Conservation (phyloP, 2,329 filamentous ascomycete species). For the Diaporthe eres region DNA sequence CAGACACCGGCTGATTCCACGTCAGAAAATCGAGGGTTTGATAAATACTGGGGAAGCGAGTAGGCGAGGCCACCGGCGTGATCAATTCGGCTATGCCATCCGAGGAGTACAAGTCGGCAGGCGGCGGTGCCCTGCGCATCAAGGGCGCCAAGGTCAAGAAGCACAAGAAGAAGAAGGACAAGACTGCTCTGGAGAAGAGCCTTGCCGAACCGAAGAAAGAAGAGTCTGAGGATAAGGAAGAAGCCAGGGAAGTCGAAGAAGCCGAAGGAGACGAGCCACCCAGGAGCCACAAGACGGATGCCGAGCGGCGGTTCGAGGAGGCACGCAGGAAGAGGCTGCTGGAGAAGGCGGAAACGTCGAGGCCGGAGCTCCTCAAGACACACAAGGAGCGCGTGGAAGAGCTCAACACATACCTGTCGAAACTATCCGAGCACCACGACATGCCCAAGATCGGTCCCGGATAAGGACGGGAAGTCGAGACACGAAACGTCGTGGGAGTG, state of each 20-base stretch:
- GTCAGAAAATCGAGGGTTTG: too few relatives aligned
- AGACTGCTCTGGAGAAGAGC: slow-evolving; percentile 63
- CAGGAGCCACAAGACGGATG: slow-evolving; percentile 80
- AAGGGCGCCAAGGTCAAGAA: slow-evolving; percentile 80
- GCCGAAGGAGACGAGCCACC: slow-evolving; percentile 48
- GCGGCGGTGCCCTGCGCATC: slow-evolving; percentile 84
- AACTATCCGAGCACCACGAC: slow-evolving; percentile 96
- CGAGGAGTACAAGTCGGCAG: slow-evolving; percentile 79
- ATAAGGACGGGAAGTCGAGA: slow-evolving; percentile 49
- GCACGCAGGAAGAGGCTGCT: slow-evolving; percentile 84
- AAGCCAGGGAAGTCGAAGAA: slow-evolving; percentile 48
- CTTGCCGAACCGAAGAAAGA: slow-evolving; percentile 58
- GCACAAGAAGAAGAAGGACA: slow-evolving; percentile 73
- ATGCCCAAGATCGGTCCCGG: slow-evolving; percentile 82
- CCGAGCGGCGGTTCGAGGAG: slow-evolving; percentile 87
- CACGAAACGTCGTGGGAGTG: neutral
- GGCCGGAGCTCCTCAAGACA: slow-evolving; percentile 89
- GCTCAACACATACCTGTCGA: slow-evolving; percentile 92
- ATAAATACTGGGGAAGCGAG: neutral
- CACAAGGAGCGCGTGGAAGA: slow-evolving; percentile 98
- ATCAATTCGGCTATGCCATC: slow-evolving; percentile 69
- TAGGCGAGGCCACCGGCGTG: neutral
- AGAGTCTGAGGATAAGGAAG: slow-evolving; percentile 42
- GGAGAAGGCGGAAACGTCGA: slow-evolving; percentile 76
- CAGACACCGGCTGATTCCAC: neutral